Base-by-base conservation (phyloP, 371 early-diverging fungal genomes). In the Apophysomyces variabilis region DNA sequence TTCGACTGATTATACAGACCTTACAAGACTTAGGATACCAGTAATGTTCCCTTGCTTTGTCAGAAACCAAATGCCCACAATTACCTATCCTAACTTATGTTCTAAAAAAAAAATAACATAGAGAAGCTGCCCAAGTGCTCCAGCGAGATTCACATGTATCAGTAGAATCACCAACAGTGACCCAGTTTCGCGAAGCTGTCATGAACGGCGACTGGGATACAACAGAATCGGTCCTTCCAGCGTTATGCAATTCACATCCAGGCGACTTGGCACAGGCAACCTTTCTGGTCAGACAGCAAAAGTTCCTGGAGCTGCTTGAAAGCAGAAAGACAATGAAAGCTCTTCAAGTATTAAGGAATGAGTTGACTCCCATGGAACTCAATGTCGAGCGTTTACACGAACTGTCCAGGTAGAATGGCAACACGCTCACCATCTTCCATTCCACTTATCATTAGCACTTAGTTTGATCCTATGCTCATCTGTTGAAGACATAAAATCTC, bases 1-100 rank as follows among this genome's bases (percentile, higher is more conserved):
- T 95, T 16, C 86, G 97, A n/a, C 73, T 97, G 12, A 90, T 97
- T 77, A 69, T 93, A 36, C 96, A 97, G 71, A 80, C 93, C 32
- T 76, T 97, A 39, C 80, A 85, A n/a, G 91, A 92, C 60, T 79
- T 95, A 61, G 96, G 95, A 5, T 94, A 92, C 69, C 84, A 69
- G 94, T 94, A 84, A 75, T 59, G 57, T 57, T 46, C 32, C 32
- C 32, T 26, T 26, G 32, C 32, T 36, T 60, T 11, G 35, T 39
- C 44, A 50, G n/a, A 26, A 26, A 26, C 3, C 32, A 26, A 26
- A 26, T 26, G 32, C 32, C 32, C 32, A 26, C 32, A 26, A 26
- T 26, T 26, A 26, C 32, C 32, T 26, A 26, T 26, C 32, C 32
- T 26, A 26, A 26, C 32, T 26, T 26, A 26, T 26, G 32, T 26